Evolutionary conservation across 257 asterid genomes (phyloP).

Genomic region (Petunia secreta): DNA sequence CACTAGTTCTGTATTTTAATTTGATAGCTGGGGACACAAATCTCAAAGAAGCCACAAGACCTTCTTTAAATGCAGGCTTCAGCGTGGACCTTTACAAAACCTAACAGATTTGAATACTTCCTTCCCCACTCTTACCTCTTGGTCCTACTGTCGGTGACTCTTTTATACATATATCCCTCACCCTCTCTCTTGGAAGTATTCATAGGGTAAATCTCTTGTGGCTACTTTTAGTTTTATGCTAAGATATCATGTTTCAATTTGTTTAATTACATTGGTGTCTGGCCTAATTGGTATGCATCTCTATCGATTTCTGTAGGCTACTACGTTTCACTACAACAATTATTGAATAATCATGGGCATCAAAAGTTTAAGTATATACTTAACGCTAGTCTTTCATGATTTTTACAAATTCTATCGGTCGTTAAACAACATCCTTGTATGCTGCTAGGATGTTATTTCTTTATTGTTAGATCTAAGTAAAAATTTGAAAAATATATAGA

Average conservation of each 20-base stretch:
- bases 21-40: constrained; percentile 43
- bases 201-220: not conserved
- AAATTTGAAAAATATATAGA: not conserved
- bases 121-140: constrained; percentile 31
- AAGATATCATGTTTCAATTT: no score
- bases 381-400: no score
- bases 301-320: no score
- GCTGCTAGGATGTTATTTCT: no score
- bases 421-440: no score
- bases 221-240: not conserved
- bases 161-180: not conserved
- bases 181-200: not conserved
- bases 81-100: constrained; percentile 49
- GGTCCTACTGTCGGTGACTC: constrained; percentile 75
- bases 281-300: no score
- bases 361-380: no score
- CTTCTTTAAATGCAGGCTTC: constrained; percentile 41
- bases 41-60: constrained; percentile 44
- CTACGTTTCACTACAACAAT: no score
- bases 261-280: no score
- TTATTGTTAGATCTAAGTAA: no score
- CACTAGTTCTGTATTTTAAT: constrained; percentile 22
- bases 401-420: no score
- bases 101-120: constrained; percentile 41
- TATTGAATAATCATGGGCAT: no score